Evolutionary conservation across 1,139 yeast species (phyloP), one percentile per base, ranked within the genome.

Genomic region (Barnettozyma hawaiiensis): DNA sequence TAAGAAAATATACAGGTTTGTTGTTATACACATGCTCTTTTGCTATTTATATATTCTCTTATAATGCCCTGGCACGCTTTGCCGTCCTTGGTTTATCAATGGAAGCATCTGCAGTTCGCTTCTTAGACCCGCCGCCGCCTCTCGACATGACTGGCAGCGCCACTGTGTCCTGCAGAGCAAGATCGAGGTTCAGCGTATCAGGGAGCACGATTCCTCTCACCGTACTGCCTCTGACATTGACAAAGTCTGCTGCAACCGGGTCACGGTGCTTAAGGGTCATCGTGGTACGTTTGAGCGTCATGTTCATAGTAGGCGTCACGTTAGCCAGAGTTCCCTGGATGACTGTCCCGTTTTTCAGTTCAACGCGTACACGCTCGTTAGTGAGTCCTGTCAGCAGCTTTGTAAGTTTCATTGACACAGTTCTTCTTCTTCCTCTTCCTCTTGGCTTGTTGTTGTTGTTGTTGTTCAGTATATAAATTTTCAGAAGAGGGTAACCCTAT

Each of bases 271-370:
- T 79, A 47, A 78, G 75, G 23, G 84, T 78, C 77, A 83, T 78
- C 58, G 83, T 85, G 44, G 87, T 94, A 52, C 84, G 85, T 53
- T 85, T 82, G 52, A 92, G 65, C 6, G 90, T 80, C 35, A 94
- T 80, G 65, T 92, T 92, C 98, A 92, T 92, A 53, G 85, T 78
- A 27, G 97, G 96, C 5, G 95, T 75, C 35, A 95, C 96, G 7
- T 90, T 78, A 35, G 85, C 76, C 33, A 92, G 66, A 0, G 85
- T 76, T 0, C 90, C 90, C 49, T 81, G 70, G 3, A 82, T 71
- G 9, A 80, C 69, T 0, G 89, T 78, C 26, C 97, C 97, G 62
- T 92, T 89, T 63, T 92, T 92, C 58, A 92, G 70, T 61, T 92
- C 98, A 21, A 92, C 86, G 42, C 94, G 92, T 7, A 92, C 92